Evolutionary conservation across 2,329 filamentous ascomycete genomes (phyloP).

Genomic region (Diaporthe citriasiana): DNA sequence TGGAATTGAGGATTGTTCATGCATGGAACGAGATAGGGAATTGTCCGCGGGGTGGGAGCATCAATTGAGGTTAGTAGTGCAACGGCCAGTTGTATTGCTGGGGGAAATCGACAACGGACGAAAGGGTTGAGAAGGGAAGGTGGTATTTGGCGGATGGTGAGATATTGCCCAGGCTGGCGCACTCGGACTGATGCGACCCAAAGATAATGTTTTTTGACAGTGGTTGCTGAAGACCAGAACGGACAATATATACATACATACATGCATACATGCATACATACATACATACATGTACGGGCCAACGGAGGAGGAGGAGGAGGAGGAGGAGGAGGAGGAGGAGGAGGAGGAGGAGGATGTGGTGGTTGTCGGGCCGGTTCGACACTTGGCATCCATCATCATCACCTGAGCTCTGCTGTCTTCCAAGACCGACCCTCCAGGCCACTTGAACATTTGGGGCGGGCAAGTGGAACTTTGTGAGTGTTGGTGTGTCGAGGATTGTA

Average conservation of each 20-base stretch:
- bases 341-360: background rate
- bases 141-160: conserved; percentile 21
- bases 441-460: background rate
- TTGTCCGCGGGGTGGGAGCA: background rate
- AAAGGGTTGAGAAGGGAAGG: conserved; percentile 27
- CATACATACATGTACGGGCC: background rate
- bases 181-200: background rate
- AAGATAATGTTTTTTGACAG: background rate
- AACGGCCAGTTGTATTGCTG: conserved; percentile 4
- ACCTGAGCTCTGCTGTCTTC: background rate
- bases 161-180: background rate
- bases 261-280: no score
- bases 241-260: background rate
- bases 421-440: background rate
- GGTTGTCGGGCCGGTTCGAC: background rate
- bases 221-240: background rate
- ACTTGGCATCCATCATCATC: conserved; percentile 21
- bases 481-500: background rate
- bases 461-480: conserved; percentile 7
- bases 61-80: background rate
- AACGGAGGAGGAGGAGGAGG: no score
- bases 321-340: no score
- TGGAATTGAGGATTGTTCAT: conserved; percentile 8
- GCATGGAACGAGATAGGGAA: background rate
- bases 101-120: background rate